Conservation (phyloP, 2,329 filamentous ascomycete species). For the Lachnellula occidentalis region DNA sequence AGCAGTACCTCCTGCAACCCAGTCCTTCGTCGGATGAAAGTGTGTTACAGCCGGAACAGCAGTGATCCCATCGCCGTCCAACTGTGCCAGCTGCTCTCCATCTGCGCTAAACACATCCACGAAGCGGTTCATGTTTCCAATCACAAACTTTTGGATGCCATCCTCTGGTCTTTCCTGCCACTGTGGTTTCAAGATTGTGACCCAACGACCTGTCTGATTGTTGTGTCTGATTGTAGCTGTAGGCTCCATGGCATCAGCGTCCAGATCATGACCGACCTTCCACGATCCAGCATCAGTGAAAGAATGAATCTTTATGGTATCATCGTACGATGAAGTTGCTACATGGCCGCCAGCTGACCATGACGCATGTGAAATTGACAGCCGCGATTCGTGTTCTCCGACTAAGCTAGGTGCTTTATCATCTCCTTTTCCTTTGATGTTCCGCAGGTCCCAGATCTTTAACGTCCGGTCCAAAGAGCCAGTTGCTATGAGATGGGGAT, state of each 20-base stretch:
- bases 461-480: slow-evolving; percentile 85
- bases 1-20: slow-evolving; percentile 87
- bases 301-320: slow-evolving; percentile 89
- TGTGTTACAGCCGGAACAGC: slow-evolving; percentile 90
- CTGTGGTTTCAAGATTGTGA: slow-evolving; percentile 75
- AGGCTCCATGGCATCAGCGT: slow-evolving; percentile 61
- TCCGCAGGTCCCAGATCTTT: slow-evolving; percentile 88
- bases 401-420: slow-evolving; percentile 60
- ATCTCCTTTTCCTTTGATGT: slow-evolving; percentile 61
- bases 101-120: slow-evolving; percentile 82
- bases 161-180: slow-evolving; percentile 81
- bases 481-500: slow-evolving; percentile 79
- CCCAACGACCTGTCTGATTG: slow-evolving; percentile 93
- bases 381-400: slow-evolving; percentile 72
- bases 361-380: slow-evolving; percentile 88
- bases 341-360: slow-evolving; percentile 83
- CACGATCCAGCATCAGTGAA: slow-evolving; percentile 58
- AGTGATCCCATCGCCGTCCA: slow-evolving; percentile 84
- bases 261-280: slow-evolving; percentile 52
- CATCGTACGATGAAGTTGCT: slow-evolving; percentile 90
- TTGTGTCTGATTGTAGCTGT: slow-evolving; percentile 71
- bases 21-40: slow-evolving; percentile 81
- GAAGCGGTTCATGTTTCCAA: slow-evolving; percentile 97
- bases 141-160: slow-evolving; percentile 78
- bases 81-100: slow-evolving; percentile 82